Evolutionary conservation across 352 stramenopile genomes (phyloP).

Genomic region (Phytophthora hibernalis): DNA sequence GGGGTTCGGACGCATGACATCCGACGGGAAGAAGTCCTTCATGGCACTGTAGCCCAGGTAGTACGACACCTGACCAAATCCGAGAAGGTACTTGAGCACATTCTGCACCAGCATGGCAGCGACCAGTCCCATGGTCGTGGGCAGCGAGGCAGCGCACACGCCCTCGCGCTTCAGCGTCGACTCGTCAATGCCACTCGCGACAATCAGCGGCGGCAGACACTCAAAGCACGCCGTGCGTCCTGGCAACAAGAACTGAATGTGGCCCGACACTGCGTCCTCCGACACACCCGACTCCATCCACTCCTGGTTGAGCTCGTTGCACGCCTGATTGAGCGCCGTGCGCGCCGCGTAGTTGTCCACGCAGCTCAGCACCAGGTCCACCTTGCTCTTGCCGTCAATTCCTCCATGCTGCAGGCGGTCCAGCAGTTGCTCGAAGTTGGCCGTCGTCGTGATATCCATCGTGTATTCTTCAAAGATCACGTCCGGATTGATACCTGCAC

Average conservation of each 20-base stretch:
- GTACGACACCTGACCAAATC: slow-evolving; percentile 89
- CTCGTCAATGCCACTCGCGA: slow-evolving; percentile 88
- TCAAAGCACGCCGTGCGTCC: slow-evolving; percentile 91
- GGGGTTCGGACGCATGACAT: slow-evolving; percentile 84
- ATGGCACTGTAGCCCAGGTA: slow-evolving; percentile 90
- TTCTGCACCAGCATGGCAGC: slow-evolving; percentile 90
- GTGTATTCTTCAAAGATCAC: slow-evolving; percentile 90
- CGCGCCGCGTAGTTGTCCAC: slow-evolving; percentile 92
- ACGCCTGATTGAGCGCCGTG: slow-evolving; percentile 89
- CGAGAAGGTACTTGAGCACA: slow-evolving; percentile 86
- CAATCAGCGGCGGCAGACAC: slow-evolving; percentile 87
- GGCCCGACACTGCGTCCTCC: slow-evolving; percentile 90
- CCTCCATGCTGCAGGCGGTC: slow-evolving; percentile 78
- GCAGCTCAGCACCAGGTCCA: slow-evolving; percentile 90
- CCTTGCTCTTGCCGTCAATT: slow-evolving; percentile 56
- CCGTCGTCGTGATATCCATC: slow-evolving; percentile 87
- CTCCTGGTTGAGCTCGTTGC: slow-evolving; percentile 84
- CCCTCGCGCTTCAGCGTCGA: slow-evolving; percentile 89
- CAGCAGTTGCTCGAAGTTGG: slow-evolving; percentile 87
- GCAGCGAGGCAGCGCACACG: slow-evolving; percentile 88
- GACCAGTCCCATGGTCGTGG: slow-evolving; percentile 91
- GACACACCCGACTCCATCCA: slow-evolving; percentile 93
- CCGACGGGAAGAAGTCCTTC: slow-evolving; percentile 88
- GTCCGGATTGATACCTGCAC: slow-evolving; percentile 87
- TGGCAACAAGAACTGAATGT: slow-evolving; percentile 90